Conservation (phyloP, 2,329 filamentous ascomycete species). For the Magnaporthiopsis incrustans region DNA sequence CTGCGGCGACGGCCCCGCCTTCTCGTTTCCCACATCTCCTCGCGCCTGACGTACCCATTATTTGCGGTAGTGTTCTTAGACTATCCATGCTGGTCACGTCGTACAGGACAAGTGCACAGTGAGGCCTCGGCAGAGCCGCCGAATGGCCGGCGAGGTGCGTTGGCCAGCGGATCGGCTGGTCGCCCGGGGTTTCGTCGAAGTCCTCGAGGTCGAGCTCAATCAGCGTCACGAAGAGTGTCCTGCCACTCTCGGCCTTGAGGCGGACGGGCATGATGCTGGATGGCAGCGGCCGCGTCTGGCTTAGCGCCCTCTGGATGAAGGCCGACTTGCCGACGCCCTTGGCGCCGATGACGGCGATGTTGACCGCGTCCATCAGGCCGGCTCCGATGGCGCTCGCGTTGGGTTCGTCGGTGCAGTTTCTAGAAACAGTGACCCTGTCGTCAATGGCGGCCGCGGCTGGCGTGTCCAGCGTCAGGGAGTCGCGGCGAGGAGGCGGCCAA, state of each 20-base stretch:
- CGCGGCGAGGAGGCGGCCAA: conserved; percentile 39
- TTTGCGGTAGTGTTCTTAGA: conserved; percentile 64
- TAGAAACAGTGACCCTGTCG: not conserved
- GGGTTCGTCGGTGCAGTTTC: not conserved
- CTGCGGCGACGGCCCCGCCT: not conserved
- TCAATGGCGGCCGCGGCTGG: not conserved
- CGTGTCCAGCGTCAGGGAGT: conserved; percentile 30
- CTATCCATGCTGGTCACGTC: conserved; percentile 75
- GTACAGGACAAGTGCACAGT: conserved; percentile 80
- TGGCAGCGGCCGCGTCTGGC: conserved; percentile 43
- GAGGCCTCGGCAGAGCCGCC: conserved; percentile 55
- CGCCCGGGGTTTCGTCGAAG: conserved; percentile 51
- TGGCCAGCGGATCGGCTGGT: conserved; percentile 54
- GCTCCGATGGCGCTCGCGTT: not conserved
- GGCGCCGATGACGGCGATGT: conserved; percentile 59
- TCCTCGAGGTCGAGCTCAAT: conserved; percentile 59
- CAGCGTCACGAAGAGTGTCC: conserved; percentile 50
- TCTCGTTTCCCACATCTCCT: not conserved
- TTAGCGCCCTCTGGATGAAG: conserved; percentile 56
- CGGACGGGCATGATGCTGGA: conserved; percentile 48
- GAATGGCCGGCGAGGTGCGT: conserved; percentile 62
- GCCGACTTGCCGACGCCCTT: conserved; percentile 60
- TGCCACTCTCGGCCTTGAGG: conserved; percentile 46
- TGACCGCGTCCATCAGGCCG: conserved; percentile 47
- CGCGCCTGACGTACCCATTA: conserved; percentile 59